These are phyloP conservation scores for Podaxis carcinomalis DNA, from an alignment of 768 basidiomycete species.

Conservation along the genomic window DNA sequence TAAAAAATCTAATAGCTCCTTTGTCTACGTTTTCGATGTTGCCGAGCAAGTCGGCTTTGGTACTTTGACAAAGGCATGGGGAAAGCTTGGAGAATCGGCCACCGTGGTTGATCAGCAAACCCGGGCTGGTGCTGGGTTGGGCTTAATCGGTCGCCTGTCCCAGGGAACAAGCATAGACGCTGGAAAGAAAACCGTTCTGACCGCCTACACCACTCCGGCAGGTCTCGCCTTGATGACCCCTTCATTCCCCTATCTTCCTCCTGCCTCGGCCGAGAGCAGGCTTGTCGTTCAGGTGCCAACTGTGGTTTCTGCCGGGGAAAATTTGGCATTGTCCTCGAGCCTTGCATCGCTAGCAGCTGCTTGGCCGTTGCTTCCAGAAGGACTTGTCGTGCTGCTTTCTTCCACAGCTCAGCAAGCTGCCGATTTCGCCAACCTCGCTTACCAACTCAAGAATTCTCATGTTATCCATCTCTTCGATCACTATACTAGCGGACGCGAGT, in stretches of 20 bases:
- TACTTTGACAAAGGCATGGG: conserved; percentile 63
- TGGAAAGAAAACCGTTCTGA: conserved; percentile 54
- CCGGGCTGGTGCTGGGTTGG: conserved; percentile 78
- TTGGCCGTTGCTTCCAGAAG: conserved; percentile 57
- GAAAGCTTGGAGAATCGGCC: conserved; percentile 38
- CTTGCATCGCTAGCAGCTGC: conserved; percentile 62
- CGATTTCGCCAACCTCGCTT: conserved; percentile 74
- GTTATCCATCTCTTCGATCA: conserved; percentile 92
- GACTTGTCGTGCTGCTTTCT: conserved; percentile 73
- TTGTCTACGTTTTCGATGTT: conserved; percentile 78
- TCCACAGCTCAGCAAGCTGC: conserved; percentile 80
- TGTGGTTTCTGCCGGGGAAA: conserved; percentile 59
- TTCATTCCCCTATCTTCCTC: conserved; percentile 69
- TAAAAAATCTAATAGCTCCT: conserved; percentile 48
- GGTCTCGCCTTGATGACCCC: conserved; percentile 83
- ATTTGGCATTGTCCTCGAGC: conserved; percentile 72
- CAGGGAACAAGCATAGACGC: conserved; percentile 74
- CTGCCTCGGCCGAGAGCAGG: conserved; percentile 55
- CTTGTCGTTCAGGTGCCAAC: conserved; percentile 83
- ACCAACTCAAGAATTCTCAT: conserved; percentile 60
- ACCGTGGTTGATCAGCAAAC: conserved; percentile 73
- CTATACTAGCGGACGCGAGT: conserved; percentile 72
- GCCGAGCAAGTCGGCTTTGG: conserved; percentile 86
- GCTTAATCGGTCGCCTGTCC: conserved; percentile 73
- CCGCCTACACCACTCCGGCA: conserved; percentile 78